phyloP scores from a whole-genome alignment of 2,329 filamentous ascomycete species.

The Neoscytalidium dimidiatum region DNA sequence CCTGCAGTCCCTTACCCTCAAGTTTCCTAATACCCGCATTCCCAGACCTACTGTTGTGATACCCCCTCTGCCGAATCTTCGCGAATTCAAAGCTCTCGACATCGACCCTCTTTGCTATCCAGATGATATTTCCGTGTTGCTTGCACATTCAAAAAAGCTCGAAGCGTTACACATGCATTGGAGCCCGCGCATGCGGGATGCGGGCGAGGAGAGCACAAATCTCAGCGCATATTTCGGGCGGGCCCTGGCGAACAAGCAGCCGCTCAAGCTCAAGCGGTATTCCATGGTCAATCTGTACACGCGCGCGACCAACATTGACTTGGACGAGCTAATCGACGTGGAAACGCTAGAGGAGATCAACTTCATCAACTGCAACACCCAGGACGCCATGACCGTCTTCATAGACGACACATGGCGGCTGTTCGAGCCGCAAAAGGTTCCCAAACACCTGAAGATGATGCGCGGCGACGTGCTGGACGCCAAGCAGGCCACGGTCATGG shows the following conservation, averaged over 20 bases:
- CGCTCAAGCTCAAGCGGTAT: slow-evolving; percentile 52
- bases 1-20: slow-evolving; percentile 56
- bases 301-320: slow-evolving; percentile 51
- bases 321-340: slow-evolving; percentile 47
- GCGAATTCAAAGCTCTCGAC: slow-evolving; percentile 56
- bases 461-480: slow-evolving; percentile 52
- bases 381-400: slow-evolving; percentile 51
- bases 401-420: slow-evolving; percentile 58
- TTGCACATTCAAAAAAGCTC: slow-evolving; percentile 56
- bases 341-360: slow-evolving; percentile 50
- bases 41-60: slow-evolving; percentile 59
- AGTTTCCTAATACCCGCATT: slow-evolving; percentile 57
- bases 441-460: slow-evolving; percentile 48
- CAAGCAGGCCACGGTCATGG: slow-evolving; percentile 46
- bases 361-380: slow-evolving; percentile 48
- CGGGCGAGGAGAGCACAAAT: slow-evolving; percentile 58
- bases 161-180: slow-evolving; percentile 60
- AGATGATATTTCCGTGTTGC: slow-evolving; percentile 61
- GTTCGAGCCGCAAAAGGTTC: slow-evolving; percentile 26
- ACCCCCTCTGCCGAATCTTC: slow-evolving; percentile 58
- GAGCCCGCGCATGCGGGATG: slow-evolving; percentile 62
- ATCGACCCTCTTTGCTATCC: slow-evolving; percentile 66
- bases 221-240: slow-evolving; percentile 59
- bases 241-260: slow-evolving; percentile 49
- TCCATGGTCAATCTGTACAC: slow-evolving; percentile 61